Evolutionary conservation across 2,329 filamentous ascomycete genomes (phyloP), one percentile per base, ranked within the genome.

Genomic region (Aureobasidium musti): DNA sequence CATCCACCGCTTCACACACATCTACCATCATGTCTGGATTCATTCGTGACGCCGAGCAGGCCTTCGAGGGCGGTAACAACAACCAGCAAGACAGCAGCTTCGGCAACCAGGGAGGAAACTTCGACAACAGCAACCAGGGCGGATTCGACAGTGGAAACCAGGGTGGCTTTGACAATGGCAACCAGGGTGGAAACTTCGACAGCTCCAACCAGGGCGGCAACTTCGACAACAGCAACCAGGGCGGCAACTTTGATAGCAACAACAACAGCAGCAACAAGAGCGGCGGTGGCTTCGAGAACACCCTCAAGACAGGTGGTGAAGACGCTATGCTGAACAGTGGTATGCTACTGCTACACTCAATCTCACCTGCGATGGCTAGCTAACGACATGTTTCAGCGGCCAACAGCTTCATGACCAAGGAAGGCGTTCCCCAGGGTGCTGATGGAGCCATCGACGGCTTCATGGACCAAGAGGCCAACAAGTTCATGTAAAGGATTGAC

Each of bases 391-490:
- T 39, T 17, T 39, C 56, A 70, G 68, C 70, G 53, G 66, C 69
- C 56, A 70, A 70, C 67, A 47, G 19, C 10, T 70, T 70, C 67
- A 23, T 67, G 59, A 70, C 30, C 67, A 70, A 70, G 63, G 69
- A 70, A 28, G 69, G 69, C 49, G 67, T 70, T 7, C 69, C 69
- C 26, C 21, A 41, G 17, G 68, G 69, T 17, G 67, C 64, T 14
- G 69, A 70, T 56, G 37, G 53, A n/a, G 39, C 57, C 13, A 53
- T 69, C 45, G 68, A 70, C 54, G 56, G 56, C 23, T 57, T 56
- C 23, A 65, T 70, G 43, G 68, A 70, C 56, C 39, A 61, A 52
- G 67, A 69, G 54, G 60, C 77, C 56, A 63, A 67, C 37, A 67
- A 67, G 47, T 63, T 35, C 56, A 49, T 67, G 19, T 67, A 54